Evolutionary conservation across 768 basidiomycete genomes (phyloP), one percentile per base, ranked within the genome.

Genomic region (Auricularia cornea): DNA sequence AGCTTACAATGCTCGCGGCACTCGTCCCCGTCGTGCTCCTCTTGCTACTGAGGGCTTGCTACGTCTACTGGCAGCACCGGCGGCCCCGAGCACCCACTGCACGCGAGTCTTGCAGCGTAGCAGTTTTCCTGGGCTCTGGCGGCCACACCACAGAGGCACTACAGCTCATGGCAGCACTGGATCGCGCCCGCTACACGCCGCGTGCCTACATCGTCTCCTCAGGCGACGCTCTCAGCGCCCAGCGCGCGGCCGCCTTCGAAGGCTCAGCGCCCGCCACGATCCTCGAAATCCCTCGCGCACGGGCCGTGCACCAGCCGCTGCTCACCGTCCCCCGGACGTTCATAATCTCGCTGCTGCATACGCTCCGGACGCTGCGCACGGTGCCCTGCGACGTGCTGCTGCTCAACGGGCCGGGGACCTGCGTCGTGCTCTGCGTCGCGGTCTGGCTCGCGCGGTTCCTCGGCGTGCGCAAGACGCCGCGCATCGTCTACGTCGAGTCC

Each of bases 331-430:
- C 86, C 28, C 76, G 84, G 52, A 86, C 92, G 29, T 92, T 31
- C 84, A 84, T 72, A 76, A 84, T 65, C 70, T 94, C 64, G 11
- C 30, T 57, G 4, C 28, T 26, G 5, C 26, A 20, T 10, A 81
- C 83, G 0, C 56, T 91, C 35, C 64, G 69, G 2, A 68, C 40
- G 20, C 28, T 16, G 20, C 11, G 16, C 54, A 29, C 10, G 41
- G 67, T 11, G 64, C 76, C 3, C 84, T 86, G 86, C 30, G 93
- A 98, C 63, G 76, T 92, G 31, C 78, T 99, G 59, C 76, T 99
- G 60, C 74, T 98, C 31, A 98, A 98, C 73, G 97, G 97, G 1
- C 97, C 97, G 0, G 96, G 97, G 18, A 98, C 96, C 5, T 95
- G 92, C 71, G 84, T 95, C 35, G 77, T 88, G 4, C 79, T 98